phyloP scores from a whole-genome alignment of 2,329 filamentous ascomycete species.

The Trichophaea hybrida region DNA sequence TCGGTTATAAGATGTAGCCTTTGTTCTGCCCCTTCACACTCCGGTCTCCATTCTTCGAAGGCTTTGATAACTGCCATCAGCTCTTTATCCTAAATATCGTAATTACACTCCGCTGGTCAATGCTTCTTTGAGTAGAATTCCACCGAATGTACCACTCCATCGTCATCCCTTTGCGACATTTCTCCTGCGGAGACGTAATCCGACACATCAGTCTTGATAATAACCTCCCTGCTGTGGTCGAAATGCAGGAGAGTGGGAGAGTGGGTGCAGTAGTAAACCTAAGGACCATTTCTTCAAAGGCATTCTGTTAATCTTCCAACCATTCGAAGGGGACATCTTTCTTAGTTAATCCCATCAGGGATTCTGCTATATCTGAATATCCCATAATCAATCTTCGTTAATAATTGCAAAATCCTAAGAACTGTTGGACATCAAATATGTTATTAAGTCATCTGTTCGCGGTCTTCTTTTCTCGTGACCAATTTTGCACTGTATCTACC shows the following conservation, averaged over 20 bases:
- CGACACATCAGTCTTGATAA: slow-evolving; percentile 11
- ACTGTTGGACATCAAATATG: no score
- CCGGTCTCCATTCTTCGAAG: slow-evolving; percentile 23
- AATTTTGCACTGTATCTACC: no score
- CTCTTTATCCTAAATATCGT: slow-evolving; percentile 31
- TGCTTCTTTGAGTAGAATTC: slow-evolving; percentile 12
- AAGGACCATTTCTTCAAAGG: slow-evolving; percentile 15
- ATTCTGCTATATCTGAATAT: no score
- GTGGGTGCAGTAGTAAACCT: slow-evolving; percentile 21
- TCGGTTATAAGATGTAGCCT: slow-evolving; percentile 21
- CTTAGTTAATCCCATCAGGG: no score
- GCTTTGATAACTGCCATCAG: slow-evolving; percentile 29
- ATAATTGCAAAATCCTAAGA: no score
- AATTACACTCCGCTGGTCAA: slow-evolving; percentile 25
- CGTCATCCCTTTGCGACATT: slow-evolving; percentile 8
- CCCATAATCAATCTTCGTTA: no score
- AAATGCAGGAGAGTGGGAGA: slow-evolving; percentile 16
- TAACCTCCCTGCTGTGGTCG: not conserved
- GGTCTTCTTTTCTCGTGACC: no score
- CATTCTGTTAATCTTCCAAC: slow-evolving; percentile 7
- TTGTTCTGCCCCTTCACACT: slow-evolving; percentile 19
- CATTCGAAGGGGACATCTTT: not conserved
- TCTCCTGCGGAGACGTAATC: slow-evolving; percentile 4
- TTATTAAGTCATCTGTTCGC: no score
- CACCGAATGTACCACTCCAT: slow-evolving; percentile 4